These are phyloP conservation scores for Diaporthe vaccinii DNA, from an alignment of 2,329 filamentous ascomycete species.

Conservation along the genomic window DNA sequence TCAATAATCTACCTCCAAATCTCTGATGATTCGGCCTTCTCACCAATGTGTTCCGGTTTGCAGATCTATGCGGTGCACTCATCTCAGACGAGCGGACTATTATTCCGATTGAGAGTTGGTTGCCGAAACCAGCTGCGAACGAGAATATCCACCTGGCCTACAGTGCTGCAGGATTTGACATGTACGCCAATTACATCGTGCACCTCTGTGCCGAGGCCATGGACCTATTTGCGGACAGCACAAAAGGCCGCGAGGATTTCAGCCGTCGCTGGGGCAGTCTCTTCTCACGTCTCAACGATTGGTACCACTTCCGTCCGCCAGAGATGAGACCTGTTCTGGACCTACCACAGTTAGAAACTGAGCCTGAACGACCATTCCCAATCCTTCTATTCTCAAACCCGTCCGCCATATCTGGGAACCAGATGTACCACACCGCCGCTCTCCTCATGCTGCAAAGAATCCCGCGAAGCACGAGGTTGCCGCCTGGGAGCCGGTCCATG, in stretches of 20 bases:
- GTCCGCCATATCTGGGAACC: constrained; percentile 69
- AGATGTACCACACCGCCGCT: constrained; percentile 69
- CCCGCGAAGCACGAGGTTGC: constrained; percentile 48
- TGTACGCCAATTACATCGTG: constrained; percentile 71
- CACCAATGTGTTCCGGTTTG: background rate
- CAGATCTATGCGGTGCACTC: constrained; percentile 68
- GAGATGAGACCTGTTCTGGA: constrained; percentile 62
- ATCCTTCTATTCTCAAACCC: constrained; percentile 66
- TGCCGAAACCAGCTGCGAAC: constrained; percentile 8
- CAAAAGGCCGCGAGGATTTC: constrained; percentile 57
- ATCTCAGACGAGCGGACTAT: constrained; percentile 59
- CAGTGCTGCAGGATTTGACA: constrained; percentile 57
- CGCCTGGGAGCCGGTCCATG: constrained; percentile 52
- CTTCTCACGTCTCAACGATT: constrained; percentile 64
- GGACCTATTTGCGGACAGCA: constrained; percentile 63
- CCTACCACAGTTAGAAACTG: constrained; percentile 48
- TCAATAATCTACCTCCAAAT: background rate
- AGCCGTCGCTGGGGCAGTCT: constrained; percentile 60
- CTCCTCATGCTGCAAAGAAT: constrained; percentile 63
- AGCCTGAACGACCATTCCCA: constrained; percentile 58
- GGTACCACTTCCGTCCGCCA: constrained; percentile 60
- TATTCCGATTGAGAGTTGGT: constrained; percentile 20
- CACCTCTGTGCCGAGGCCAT: constrained; percentile 67
- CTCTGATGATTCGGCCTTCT: background rate
- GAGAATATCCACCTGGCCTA: background rate